Evolutionary conservation across 1,284 basidiomycete genomes (phyloP).

Genomic region (Malassezia sp.): DNA sequence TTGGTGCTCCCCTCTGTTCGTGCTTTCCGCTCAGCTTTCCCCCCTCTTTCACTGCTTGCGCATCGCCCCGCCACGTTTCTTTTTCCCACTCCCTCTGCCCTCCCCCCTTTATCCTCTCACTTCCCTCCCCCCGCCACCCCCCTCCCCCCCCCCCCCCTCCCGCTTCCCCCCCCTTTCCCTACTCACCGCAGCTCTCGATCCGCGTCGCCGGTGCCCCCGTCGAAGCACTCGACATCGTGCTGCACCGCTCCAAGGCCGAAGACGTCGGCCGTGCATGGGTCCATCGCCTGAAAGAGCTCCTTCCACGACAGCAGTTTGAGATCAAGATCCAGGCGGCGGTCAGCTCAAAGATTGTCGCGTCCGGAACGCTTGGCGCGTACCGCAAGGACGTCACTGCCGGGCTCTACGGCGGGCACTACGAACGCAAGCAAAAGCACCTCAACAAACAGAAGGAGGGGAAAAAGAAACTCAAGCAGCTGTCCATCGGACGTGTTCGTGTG

Average conservation of each 20-base stretch:
- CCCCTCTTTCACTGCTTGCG: too few species aligned
- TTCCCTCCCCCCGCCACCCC: too few species aligned
- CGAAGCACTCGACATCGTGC: slow-evolving; percentile 37
- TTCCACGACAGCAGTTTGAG: slow-evolving; percentile 85
- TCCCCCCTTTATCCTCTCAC: too few species aligned
- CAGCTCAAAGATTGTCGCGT: slow-evolving; percentile 73
- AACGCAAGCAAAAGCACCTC: slow-evolving; percentile 36
- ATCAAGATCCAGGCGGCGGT: slow-evolving; percentile 56
- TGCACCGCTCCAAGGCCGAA: slow-evolving; percentile 36
- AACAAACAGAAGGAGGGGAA: slow-evolving; percentile 44
- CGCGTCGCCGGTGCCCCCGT: slow-evolving; percentile 33
- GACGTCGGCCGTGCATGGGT: slow-evolving; percentile 29
- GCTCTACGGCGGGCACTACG: slow-evolving; percentile 65
- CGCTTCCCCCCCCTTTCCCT: too few species aligned
- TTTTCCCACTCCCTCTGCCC: slow-evolving; percentile 1
- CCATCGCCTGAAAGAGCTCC: slow-evolving; percentile 35
- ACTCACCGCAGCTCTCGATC: too few species aligned
- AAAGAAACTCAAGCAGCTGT: slow-evolving; percentile 36
- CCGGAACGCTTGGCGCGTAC: slow-evolving; percentile 55
- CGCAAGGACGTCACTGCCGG: slow-evolving; percentile 80
- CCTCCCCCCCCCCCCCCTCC: too few species aligned
- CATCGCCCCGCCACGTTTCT: too few species aligned
- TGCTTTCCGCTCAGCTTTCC: too few species aligned
- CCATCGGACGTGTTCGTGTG: slow-evolving; percentile 36
- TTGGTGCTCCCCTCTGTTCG: not conserved